A percentile compares a stretch with the other conserved stretches of the same genome.
phyloP scores from a whole-genome alignment of 495 filamentous ascomycete species.

The Annulohypoxylon maeteangense region DNA sequence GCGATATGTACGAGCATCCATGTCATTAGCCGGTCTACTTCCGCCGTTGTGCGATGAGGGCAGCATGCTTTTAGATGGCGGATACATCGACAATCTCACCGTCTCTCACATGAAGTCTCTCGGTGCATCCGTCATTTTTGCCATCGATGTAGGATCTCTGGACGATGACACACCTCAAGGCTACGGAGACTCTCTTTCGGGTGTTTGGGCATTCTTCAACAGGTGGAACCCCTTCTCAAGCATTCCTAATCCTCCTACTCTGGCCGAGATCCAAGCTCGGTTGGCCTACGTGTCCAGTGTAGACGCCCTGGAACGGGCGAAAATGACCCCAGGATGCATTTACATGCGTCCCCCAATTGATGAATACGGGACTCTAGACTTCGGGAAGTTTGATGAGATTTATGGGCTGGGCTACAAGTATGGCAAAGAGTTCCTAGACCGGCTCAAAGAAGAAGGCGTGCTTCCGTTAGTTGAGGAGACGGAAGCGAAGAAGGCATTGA shows the following conservation, averaged over 20 bases:
- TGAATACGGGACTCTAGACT: slow-evolving; percentile 91
- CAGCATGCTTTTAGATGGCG: slow-evolving; percentile 93
- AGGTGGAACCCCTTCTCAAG: slow-evolving; percentile 95
- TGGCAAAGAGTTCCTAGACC: slow-evolving; percentile 79
- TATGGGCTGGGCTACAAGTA: slow-evolving; percentile 87
- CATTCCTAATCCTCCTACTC: slow-evolving; percentile 88
- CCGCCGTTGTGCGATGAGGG: slow-evolving; percentile 97
- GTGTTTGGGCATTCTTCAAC: slow-evolving; percentile 92
- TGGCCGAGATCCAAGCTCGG: slow-evolving; percentile 94
- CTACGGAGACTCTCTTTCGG: slow-evolving; percentile 94
- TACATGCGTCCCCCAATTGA: slow-evolving; percentile 98
- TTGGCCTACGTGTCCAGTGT: slow-evolving; percentile 94
- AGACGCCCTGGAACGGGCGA: slow-evolving; percentile 93
- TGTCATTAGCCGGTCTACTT: slow-evolving; percentile 92
- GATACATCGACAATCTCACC: slow-evolving; percentile 96
- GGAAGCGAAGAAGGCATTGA: slow-evolving; percentile 86
- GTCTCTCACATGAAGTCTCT: slow-evolving; percentile 97
- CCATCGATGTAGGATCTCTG: slow-evolving; percentile 90
- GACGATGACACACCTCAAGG: slow-evolving; percentile 90
- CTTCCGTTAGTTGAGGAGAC: slow-evolving; percentile 75
- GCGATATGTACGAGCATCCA: slow-evolving; percentile 94
- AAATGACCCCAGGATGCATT: slow-evolving; percentile 83
- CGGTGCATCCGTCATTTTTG: slow-evolving; percentile 93
- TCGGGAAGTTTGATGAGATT: slow-evolving; percentile 97
- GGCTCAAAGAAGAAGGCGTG: slow-evolving; percentile 78